Evolutionary conservation across 805 yeast species (phyloP).

Genomic region (Myxozyma udenii): DNA sequence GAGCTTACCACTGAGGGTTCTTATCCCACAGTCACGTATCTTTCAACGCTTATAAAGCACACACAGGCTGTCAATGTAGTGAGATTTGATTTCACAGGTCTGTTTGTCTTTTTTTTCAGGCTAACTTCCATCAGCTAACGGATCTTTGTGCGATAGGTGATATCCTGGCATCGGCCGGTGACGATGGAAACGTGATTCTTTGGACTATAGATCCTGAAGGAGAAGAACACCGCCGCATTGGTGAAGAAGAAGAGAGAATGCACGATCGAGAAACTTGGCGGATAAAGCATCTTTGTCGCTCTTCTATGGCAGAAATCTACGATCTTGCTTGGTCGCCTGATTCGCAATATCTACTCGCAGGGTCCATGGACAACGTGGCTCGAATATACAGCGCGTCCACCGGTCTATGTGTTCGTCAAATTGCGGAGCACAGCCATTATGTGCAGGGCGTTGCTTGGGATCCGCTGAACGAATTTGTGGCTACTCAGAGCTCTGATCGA

Average conservation of each 20-base stretch:
- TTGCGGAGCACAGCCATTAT: constrained; percentile 77
- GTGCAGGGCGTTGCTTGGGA: constrained; percentile 98
- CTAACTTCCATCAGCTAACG: background rate
- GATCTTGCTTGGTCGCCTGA: constrained; percentile 94
- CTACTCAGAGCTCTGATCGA: constrained; percentile 89
- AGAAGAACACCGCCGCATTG: constrained; percentile 15
- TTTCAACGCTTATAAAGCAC: constrained; percentile 80
- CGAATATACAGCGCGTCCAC: constrained; percentile 59
- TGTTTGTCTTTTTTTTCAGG: background rate
- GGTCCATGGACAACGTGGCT: constrained; percentile 84
- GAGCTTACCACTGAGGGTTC: constrained; percentile 11
- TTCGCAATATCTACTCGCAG: constrained; percentile 70
- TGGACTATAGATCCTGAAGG: constrained; percentile 53
- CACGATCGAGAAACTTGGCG: constrained; percentile 66
- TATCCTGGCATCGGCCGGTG: constrained; percentile 84
- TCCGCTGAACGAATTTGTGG: constrained; percentile 70
- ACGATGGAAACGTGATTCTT: constrained; percentile 82
- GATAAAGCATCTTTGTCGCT: constrained; percentile 55
- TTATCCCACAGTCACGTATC: constrained; percentile 59
- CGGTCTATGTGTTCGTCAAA: constrained; percentile 57
- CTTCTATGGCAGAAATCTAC: constrained; percentile 73
- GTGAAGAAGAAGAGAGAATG: constrained; percentile 28
- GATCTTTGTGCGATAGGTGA: constrained; percentile 34
- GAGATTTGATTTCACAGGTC: constrained; percentile 69
- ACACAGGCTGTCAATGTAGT: constrained; percentile 93